phyloP scores from a whole-genome alignment of 495 filamentous ascomycete genomes.

The Aspergillus incahuasiensis region DNA sequence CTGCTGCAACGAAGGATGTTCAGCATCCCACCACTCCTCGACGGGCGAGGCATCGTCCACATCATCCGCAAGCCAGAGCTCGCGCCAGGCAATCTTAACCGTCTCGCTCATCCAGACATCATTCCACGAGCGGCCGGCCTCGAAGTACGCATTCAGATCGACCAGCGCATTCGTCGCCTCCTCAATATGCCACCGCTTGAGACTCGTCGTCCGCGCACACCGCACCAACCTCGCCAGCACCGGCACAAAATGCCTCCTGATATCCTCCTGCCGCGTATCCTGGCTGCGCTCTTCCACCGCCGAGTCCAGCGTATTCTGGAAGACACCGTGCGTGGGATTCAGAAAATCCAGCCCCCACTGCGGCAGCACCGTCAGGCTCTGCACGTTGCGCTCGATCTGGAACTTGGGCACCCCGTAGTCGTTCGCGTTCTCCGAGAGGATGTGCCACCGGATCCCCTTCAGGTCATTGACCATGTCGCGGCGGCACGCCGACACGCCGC shows the following conservation, averaged over 20 bases:
- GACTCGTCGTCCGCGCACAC: constrained; percentile 46
- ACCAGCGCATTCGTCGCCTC: constrained; percentile 52
- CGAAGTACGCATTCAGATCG: constrained; percentile 57
- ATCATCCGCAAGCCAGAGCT: constrained; percentile 54
- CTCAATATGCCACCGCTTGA: constrained; percentile 45
- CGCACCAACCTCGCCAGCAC: constrained; percentile 53
- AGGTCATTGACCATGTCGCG: constrained; percentile 61
- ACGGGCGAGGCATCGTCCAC: constrained; percentile 47
- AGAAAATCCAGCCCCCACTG: constrained; percentile 62
- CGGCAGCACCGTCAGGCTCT: constrained; percentile 58
- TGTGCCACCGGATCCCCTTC: constrained; percentile 56
- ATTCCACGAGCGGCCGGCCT: constrained; percentile 54
- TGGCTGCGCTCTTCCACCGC: constrained; percentile 52
- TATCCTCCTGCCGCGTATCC: constrained; percentile 45
- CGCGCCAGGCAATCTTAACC: constrained; percentile 53
- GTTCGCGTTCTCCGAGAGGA: constrained; percentile 59
- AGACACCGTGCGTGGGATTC: constrained; percentile 56
- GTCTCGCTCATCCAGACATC: constrained; percentile 57
- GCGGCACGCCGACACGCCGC: constrained; percentile 62
- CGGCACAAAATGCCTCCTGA: constrained; percentile 55
- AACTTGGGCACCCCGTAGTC: constrained; percentile 60
- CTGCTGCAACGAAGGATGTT: constrained; percentile 52
- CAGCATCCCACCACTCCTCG: constrained; percentile 48
- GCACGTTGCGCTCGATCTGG: constrained; percentile 59
- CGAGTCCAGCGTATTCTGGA: constrained; percentile 56